Percentiles rank a stretch among this genome's conserved stretches.
These are phyloP conservation scores for Acacia pycnantha DNA, from an alignment of 331 rosid genomes.

Conservation along the genomic window DNA sequence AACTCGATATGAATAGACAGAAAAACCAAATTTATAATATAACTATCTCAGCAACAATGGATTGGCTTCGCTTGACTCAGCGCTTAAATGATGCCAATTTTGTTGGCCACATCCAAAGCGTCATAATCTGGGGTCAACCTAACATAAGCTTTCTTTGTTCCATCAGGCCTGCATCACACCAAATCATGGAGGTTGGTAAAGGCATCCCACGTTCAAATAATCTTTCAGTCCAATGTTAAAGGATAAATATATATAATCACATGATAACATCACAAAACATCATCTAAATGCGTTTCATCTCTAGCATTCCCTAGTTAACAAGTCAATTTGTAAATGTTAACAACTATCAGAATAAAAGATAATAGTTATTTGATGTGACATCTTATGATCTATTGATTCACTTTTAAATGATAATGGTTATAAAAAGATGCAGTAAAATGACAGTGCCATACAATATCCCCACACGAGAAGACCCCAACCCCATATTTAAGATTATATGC, in stretches of 20 bases:
- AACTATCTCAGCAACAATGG: constrained; percentile 36
- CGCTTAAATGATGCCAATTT: constrained; percentile 83
- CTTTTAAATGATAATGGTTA: neutral
- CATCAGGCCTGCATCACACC: constrained; percentile 73
- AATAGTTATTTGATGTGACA: neutral
- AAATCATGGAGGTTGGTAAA: neutral
- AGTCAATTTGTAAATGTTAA: neutral
- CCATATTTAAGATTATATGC: neutral
- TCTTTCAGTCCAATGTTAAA: neutral
- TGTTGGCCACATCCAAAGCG: constrained; percentile 95
- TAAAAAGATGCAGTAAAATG: neutral
- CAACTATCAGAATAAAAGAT: neutral
- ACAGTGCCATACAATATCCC: neutral
- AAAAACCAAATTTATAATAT: constrained; percentile 31
- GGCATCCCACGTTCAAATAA: neutral
- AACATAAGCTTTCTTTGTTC: constrained; percentile 91
- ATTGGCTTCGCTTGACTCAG: constrained; percentile 21
- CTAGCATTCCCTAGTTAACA: neutral
- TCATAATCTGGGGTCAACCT: constrained; percentile 86
- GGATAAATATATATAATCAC: neutral
- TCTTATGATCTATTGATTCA: neutral
- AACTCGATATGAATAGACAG: constrained; percentile 5
- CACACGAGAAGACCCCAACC: neutral
- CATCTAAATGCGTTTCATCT: neutral
- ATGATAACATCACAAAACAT: neutral